Evolutionary conservation across 2,329 filamentous ascomycete species (phyloP), one percentile per base, ranked within the genome.

Genomic region (Aaosphaeria pasadenensis): DNA sequence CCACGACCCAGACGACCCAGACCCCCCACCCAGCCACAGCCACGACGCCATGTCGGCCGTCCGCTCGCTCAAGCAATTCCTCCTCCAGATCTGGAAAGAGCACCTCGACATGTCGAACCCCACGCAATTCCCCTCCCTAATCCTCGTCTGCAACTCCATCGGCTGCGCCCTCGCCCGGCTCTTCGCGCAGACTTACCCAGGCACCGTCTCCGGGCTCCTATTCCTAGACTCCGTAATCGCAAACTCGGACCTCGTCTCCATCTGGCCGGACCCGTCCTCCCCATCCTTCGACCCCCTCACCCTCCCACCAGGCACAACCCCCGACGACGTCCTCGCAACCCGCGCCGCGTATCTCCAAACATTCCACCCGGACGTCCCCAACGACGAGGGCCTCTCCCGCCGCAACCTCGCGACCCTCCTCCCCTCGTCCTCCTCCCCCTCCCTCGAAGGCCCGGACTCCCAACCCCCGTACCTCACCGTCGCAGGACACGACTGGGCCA

Each of bases 201-300:
- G 72, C 2, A 70, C 67, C 0, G 74, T 80, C 0, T 67, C 71
- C 0, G 79, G 69, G 0, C 62, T 78, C 32, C 47, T 84, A 1
- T 72, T 83, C 6, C 74, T 85, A 1, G 81, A 84, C 58, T 80
- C 76, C 33, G 77, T 81, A 52, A 76, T 84, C 60, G 77, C 81
- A 11, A 80, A 83, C 57, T 75, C 75, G 0, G 77, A 84, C 54
- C 78, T 80, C 30, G 73, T 80, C 1, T 77, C 75, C 5, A 51
- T 83, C 4, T 81, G 80, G 58, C 81, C 81, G 0, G 74, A 84
- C 52, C 79, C 81, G 0, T 78, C 81, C 47, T 67, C 66, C 0
- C 50, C 70, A 1, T 66, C 48, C 4, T 82, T 82, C 52, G 71
- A 80, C 42, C 56, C 59, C 1, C 46, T 53, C 0, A 56, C 55